phyloP scores from a whole-genome alignment of 768 basidiomycete species.

The Trametes cubensis region DNA sequence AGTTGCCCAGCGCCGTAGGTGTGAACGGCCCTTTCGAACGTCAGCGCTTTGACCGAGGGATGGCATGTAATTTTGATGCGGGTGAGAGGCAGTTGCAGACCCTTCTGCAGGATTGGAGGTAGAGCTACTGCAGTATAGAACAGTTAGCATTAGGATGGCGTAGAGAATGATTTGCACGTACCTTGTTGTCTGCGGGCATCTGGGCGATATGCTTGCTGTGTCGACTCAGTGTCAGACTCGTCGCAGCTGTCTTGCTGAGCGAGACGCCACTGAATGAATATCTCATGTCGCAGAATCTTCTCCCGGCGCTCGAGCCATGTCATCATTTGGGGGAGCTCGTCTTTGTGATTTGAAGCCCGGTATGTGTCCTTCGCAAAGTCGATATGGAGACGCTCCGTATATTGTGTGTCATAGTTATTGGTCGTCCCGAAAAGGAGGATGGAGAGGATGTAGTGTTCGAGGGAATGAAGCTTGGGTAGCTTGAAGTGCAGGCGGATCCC shows the following conservation, averaged over 20 bases:
- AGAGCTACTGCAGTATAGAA: too few species aligned
- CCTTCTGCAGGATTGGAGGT: too few species aligned
- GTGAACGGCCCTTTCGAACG: neutral
- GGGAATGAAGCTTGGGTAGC: conserved; percentile 21
- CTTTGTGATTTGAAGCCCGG: conserved; percentile 30
- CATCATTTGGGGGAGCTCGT: conserved; percentile 21
- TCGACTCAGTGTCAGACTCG: too few species aligned
- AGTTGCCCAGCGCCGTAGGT: conserved; percentile 4
- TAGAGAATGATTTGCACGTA: too few species aligned
- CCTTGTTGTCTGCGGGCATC: too few species aligned
- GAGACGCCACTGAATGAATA: conserved; percentile 32
- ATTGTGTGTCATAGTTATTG: conserved; percentile 9
- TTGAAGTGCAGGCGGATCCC: conserved; percentile 17
- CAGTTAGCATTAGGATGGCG: too few species aligned
- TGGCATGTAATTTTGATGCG: conserved; percentile 7
- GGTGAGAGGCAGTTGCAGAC: too few species aligned
- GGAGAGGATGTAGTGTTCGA: conserved; percentile 11
- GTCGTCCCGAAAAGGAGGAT: conserved; percentile 15
- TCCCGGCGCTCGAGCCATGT: conserved; percentile 17
- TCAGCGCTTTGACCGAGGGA: neutral
- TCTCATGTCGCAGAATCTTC: conserved; percentile 32
- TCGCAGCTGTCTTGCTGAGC: too few species aligned
- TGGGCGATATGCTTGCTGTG: too few species aligned
- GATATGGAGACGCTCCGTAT: conserved; percentile 17
- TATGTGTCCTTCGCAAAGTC: conserved; percentile 32